Evolutionary conservation across 352 stramenopile species (phyloP).

Genomic region (Paralagenidium karlingii): DNA sequence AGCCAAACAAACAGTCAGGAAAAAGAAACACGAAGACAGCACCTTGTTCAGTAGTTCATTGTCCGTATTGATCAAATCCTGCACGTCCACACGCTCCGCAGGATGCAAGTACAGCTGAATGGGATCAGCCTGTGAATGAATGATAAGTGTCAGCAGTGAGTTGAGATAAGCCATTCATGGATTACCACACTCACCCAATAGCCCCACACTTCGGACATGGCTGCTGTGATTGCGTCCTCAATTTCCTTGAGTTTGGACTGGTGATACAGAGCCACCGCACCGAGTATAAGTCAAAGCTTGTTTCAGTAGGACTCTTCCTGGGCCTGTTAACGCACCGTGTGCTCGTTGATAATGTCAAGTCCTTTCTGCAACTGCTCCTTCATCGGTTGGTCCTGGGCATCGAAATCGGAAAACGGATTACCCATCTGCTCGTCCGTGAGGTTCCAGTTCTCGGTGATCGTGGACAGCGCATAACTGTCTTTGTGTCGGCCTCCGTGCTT

Average conservation of each 20-base stretch:
- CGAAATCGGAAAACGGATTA: constrained; percentile 63
- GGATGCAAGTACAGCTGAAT: constrained; percentile 75
- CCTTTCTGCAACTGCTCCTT: constrained; percentile 66
- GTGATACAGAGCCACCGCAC: no score
- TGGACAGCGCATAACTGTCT: constrained; percentile 67
- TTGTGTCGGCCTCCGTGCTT: constrained; percentile 37
- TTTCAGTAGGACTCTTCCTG: background rate
- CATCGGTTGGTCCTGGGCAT: constrained; percentile 75
- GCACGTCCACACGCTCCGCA: constrained; percentile 75
- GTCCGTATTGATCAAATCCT: constrained; percentile 82
- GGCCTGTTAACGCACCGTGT: constrained; percentile 46
- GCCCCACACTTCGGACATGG: constrained; percentile 84
- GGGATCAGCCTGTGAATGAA: constrained; percentile 72
- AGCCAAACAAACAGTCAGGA: no score
- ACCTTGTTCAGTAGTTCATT: constrained; percentile 87
- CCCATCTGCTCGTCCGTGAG: constrained; percentile 61
- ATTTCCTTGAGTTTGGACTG: constrained; percentile 81
- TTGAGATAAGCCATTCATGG: background rate
- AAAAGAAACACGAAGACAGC: background rate
- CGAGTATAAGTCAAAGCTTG: background rate
- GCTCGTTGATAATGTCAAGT: constrained; percentile 78
- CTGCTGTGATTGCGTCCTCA: constrained; percentile 71
- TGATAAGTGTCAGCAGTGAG: no score
- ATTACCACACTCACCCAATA: constrained; percentile 50
- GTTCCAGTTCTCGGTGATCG: constrained; percentile 83